phyloP scores from a whole-genome alignment of 1,284 basidiomycete genomes.

The Tranzscheliella williamsii region DNA sequence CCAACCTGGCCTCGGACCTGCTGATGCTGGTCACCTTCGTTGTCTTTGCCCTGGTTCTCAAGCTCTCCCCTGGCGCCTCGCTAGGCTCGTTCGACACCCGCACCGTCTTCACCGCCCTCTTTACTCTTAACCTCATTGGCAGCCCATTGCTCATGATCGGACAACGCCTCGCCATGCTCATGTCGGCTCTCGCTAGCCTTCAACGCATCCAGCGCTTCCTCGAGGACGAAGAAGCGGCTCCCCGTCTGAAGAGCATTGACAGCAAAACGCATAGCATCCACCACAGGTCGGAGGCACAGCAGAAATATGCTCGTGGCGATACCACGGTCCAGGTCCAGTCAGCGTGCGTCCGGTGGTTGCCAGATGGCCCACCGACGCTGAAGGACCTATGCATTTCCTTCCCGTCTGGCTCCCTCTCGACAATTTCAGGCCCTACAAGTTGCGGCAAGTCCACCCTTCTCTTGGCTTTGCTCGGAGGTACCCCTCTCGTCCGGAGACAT shows the following conservation, averaged over 20 bases:
- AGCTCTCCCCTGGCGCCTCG: constrained; percentile 2
- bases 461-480: constrained; percentile 33
- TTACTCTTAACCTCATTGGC: constrained; percentile 15
- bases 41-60: constrained; percentile 5
- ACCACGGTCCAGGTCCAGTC: too few species aligned
- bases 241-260: not conserved
- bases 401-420: constrained; percentile 8
- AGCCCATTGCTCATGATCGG: constrained; percentile 31
- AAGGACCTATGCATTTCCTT: constrained; percentile 23
- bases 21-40: constrained; percentile 15
- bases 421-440: constrained; percentile 40
- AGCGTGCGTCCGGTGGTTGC: too few species aligned
- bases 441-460: constrained; percentile 45
- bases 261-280: too few species aligned
- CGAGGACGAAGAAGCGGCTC: not conserved
- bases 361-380: not conserved
- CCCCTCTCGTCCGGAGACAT: not conserved
- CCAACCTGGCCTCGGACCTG: constrained; percentile 7
- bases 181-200: constrained; percentile 26
- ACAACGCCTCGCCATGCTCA: constrained; percentile 24
- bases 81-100: constrained; percentile 11
- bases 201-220: constrained; percentile 30
- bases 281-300: too few species aligned
- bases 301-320: too few species aligned
- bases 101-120: constrained; percentile 35